Percentiles rank a stretch among this genome's conserved stretches.
phyloP scores from a whole-genome alignment of 2,329 filamentous ascomycete genomes.

The Intubia oerlemansii region DNA sequence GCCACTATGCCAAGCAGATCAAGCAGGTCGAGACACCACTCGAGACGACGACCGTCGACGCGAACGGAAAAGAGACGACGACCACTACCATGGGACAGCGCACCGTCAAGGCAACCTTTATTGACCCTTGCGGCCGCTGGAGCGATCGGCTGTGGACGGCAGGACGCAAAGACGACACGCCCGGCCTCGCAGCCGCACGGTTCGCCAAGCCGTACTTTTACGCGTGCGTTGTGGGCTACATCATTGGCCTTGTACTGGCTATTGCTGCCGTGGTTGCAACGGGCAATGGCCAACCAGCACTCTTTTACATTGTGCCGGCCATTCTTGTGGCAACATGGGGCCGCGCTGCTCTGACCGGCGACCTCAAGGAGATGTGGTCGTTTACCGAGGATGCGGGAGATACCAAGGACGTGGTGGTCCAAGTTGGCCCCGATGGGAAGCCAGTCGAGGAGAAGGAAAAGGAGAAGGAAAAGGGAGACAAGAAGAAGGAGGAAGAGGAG shows the following conservation, averaged over 20 bases:
- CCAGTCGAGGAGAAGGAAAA: slow-evolving; percentile 17
- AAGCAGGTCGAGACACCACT: slow-evolving; percentile 21
- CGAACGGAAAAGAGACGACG: slow-evolving; percentile 16
- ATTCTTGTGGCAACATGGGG: slow-evolving; percentile 57
- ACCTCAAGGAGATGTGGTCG: slow-evolving; percentile 54
- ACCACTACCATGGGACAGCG: slow-evolving; percentile 15
- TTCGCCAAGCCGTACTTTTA: slow-evolving; percentile 80
- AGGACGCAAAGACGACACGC: slow-evolving; percentile 6
- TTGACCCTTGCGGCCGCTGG: slow-evolving; percentile 51
- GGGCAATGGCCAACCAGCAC: slow-evolving; percentile 67
- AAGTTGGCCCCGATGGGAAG: slow-evolving; percentile 27
- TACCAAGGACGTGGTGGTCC: slow-evolving; percentile 30
- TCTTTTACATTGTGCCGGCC: slow-evolving; percentile 80
- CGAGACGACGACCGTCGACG: slow-evolving; percentile 12
- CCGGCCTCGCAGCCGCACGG: slow-evolving; percentile 17
- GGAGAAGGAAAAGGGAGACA: slow-evolving; percentile 10
- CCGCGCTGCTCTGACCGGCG: slow-evolving; percentile 47
- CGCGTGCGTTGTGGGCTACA: slow-evolving; percentile 55
- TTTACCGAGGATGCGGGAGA: slow-evolving; percentile 57
- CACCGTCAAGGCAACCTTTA: slow-evolving; percentile 28
- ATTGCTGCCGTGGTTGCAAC: slow-evolving; percentile 57
- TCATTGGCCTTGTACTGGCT: slow-evolving; percentile 56
- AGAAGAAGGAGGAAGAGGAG: slow-evolving; percentile 10
- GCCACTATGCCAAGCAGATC: slow-evolving; percentile 54
- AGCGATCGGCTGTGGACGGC: slow-evolving; percentile 65